Conservation (phyloP, 768 basidiomycete species). For the Coprinopsis strossmayeri region DNA sequence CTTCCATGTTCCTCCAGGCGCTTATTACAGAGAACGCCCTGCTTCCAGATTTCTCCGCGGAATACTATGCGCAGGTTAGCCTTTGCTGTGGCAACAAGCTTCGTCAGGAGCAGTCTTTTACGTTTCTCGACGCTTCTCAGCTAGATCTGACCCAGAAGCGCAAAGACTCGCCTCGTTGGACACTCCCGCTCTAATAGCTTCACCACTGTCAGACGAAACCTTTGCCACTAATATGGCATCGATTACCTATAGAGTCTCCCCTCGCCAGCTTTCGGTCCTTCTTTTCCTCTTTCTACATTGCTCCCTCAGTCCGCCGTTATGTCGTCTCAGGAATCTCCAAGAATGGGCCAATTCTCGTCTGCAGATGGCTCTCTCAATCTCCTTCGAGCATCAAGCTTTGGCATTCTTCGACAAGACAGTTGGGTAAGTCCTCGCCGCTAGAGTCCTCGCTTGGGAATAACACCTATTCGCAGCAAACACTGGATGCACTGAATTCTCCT, state of each 20-base stretch:
- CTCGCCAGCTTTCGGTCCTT: constrained; percentile 11
- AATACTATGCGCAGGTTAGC: not conserved
- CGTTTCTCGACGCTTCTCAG: not conserved
- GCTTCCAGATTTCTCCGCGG: not conserved
- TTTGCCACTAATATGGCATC: constrained; percentile 5
- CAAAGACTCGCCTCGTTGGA: not conserved
- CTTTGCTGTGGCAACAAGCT: constrained; percentile 1
- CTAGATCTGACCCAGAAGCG: not conserved
- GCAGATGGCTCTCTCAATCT: constrained; percentile 26
- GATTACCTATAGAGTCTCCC: not conserved
- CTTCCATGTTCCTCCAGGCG: too few species aligned
- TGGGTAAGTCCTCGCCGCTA: constrained; percentile 23
- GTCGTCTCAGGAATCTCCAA: constrained; percentile 23
- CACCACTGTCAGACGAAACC: not conserved
- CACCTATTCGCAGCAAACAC: constrained; percentile 12
- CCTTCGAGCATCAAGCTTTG: constrained; percentile 25
- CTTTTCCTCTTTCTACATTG: constrained; percentile 11
- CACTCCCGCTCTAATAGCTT: not conserved
- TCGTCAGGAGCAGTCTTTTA: not conserved
- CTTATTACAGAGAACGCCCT: not conserved
- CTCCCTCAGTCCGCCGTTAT: constrained; percentile 17
- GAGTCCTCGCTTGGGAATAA: not conserved
- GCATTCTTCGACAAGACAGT: constrained; percentile 33
- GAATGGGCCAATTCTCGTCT: constrained; percentile 22
- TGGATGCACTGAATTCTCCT: constrained; percentile 25